Conservation (phyloP, 345 rosid genomes). For the Gossypioides kirkii region DNA sequence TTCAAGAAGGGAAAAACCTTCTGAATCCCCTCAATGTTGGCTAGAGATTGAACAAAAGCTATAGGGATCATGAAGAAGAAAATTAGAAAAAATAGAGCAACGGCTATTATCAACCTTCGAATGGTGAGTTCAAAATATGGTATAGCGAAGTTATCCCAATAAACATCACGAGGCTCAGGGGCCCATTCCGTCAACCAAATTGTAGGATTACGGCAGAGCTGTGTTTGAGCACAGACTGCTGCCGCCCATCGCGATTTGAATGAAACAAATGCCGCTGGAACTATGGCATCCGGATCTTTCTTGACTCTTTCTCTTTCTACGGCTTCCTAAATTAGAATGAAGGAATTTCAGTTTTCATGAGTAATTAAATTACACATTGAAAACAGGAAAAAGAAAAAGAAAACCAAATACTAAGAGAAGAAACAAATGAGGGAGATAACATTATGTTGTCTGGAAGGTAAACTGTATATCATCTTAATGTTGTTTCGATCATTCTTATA, state of each 20-base stretch:
- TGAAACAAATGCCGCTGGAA: constrained; percentile 93
- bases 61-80: constrained; percentile 95
- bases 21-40: constrained; percentile 79
- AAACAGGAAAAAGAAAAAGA: not conserved
- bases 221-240: constrained; percentile 98
- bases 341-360: not conserved
- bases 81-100: constrained; percentile 60
- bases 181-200: constrained; percentile 90
- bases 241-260: constrained; percentile 92
- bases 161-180: constrained; percentile 90
- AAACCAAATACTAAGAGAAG: not conserved
- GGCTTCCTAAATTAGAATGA: constrained; percentile 43
- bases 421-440: not conserved
- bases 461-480: not conserved
- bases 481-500: not conserved
- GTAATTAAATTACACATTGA: not conserved
- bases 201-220: constrained; percentile 80
- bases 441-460: not conserved
- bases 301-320: constrained; percentile 61
- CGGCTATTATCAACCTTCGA: constrained; percentile 60
- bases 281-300: constrained; percentile 54
- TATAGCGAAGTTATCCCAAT: constrained; percentile 82
- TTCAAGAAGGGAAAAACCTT: constrained; percentile 76
- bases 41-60: constrained; percentile 93
- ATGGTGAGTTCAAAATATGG: constrained; percentile 73